A percentile compares a stretch with the other conserved stretches of the same genome.
Evolutionary conservation across 371 early-diverging fungal species (phyloP).

Genomic region (Syncephalastrum racemosum): DNA sequence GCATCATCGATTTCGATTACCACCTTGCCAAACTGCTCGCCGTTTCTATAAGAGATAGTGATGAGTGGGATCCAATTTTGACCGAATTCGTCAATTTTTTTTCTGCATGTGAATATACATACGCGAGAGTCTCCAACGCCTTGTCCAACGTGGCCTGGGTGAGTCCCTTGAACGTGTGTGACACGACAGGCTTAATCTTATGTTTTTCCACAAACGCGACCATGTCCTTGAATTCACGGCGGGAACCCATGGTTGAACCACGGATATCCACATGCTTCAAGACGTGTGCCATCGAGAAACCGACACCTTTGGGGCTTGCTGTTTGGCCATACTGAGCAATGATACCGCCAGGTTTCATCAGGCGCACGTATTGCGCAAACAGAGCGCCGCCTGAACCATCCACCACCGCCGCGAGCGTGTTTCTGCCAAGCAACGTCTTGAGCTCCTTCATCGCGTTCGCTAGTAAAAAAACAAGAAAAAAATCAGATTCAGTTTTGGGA

Average conservation of each 20-base stretch:
- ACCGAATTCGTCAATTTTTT: background rate
- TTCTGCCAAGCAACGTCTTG: constrained; percentile 38
- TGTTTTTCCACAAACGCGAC: constrained; percentile 57
- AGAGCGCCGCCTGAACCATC: constrained; percentile 72
- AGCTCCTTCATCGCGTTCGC: constrained; percentile 54
- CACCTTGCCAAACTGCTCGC: constrained; percentile 22
- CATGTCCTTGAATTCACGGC: constrained; percentile 59
- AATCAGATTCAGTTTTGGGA: background rate
- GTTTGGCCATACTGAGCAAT: constrained; percentile 64
- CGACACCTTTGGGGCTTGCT: constrained; percentile 38
- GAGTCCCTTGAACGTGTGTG: constrained; percentile 59
- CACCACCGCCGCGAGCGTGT: constrained; percentile 57
- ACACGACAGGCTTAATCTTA: constrained; percentile 63
- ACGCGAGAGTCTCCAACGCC: constrained; percentile 57
- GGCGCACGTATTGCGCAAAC: constrained; percentile 31
- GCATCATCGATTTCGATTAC: constrained; percentile 14
- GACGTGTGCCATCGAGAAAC: constrained; percentile 49
- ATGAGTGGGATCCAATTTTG: background rate
- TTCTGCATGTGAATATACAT: constrained; percentile 6
- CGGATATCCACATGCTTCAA: constrained; percentile 60
- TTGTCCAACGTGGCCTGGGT: constrained; percentile 40
- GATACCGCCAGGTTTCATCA: constrained; percentile 57
- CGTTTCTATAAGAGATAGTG: constrained; percentile 10
- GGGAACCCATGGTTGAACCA: constrained; percentile 71
- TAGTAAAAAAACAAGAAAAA: constrained; percentile 16